phyloP scores from a whole-genome alignment of 2,329 filamentous ascomycete species.

The Claviceps pazoutovae region DNA sequence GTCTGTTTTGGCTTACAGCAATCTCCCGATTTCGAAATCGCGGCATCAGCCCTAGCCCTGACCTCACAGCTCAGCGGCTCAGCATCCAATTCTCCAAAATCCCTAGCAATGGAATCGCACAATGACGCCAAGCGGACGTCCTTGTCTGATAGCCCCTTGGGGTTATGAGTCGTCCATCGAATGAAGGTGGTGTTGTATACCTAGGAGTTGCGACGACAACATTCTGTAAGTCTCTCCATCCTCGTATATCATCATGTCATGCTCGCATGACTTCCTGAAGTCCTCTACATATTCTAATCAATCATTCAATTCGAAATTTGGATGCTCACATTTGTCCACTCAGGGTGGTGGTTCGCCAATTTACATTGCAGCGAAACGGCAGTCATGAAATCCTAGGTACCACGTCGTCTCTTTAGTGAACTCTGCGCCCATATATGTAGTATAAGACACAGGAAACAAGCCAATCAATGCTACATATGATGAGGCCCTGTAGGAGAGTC shows the following conservation, averaged over 20 bases:
- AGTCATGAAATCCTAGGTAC: constrained; percentile 59
- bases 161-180: constrained; percentile 60
- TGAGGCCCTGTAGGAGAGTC: constrained; percentile 8
- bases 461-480: too few relatives aligned
- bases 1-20: constrained; percentile 37
- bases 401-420: not conserved
- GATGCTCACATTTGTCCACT: constrained; percentile 55
- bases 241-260: not conserved
- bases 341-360: constrained; percentile 55
- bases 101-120: constrained; percentile 45
- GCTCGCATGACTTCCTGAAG: too few relatives aligned
- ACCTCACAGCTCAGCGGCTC: constrained; percentile 22
- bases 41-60: constrained; percentile 32
- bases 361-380: constrained; percentile 54
- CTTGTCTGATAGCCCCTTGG: constrained; percentile 48
- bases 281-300: too few relatives aligned
- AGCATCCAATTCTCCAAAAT: constrained; percentile 39
- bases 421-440: too few relatives aligned
- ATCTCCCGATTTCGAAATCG: constrained; percentile 31
- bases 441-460: too few relatives aligned
- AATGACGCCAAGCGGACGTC: constrained; percentile 48
- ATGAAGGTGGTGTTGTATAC: constrained; percentile 58
- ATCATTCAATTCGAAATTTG: too few relatives aligned
- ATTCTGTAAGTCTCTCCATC: not conserved
- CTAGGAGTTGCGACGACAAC: constrained; percentile 19